Evolutionary conservation across 352 stramenopile species (phyloP).

Genomic region (Nothophytophthora sp.): DNA sequence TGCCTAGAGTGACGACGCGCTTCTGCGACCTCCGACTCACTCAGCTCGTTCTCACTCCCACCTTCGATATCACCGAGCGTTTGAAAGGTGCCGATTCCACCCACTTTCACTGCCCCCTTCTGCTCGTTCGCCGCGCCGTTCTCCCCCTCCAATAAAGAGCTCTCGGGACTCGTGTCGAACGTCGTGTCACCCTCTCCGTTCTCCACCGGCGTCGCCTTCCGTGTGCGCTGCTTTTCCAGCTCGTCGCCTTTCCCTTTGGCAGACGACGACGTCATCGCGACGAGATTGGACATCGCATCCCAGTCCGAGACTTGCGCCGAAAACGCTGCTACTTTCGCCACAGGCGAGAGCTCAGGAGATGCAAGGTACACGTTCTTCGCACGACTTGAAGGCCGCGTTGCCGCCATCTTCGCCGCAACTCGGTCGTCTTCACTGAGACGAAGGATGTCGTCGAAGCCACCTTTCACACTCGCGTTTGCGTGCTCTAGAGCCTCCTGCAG

Average conservation of each 20-base stretch:
- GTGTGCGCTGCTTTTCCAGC: not conserved
- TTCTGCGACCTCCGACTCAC: no score
- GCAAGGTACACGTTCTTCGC: not conserved
- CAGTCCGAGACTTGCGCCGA: slow-evolving; percentile 15
- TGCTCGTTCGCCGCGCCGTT: not conserved
- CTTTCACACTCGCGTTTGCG: not conserved
- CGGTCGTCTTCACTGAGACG: slow-evolving; percentile 8
- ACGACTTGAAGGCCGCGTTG: slow-evolving; percentile 10
- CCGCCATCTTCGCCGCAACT: slow-evolving; percentile 10
- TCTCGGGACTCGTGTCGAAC: slow-evolving; percentile 12
- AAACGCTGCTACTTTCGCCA: slow-evolving; percentile 21
- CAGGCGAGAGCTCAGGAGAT: not conserved
- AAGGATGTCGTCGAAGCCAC: not conserved
- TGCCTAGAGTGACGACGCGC: no score
- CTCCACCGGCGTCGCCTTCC: slow-evolving; percentile 1
- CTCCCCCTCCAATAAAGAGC: slow-evolving; percentile 2
- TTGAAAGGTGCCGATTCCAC: no score
- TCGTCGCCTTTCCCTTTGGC: slow-evolving; percentile 1
- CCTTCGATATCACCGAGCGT: no score
- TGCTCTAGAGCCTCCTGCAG: slow-evolving; percentile 9
- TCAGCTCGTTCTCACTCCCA: no score
- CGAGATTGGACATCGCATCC: slow-evolving; percentile 10
- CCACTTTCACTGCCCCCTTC: not conserved
- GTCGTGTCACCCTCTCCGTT: slow-evolving; percentile 6
- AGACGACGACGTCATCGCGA: not conserved